Conservation (phyloP, 148 eudicot species). For the Chenopodium formosanum region DNA sequence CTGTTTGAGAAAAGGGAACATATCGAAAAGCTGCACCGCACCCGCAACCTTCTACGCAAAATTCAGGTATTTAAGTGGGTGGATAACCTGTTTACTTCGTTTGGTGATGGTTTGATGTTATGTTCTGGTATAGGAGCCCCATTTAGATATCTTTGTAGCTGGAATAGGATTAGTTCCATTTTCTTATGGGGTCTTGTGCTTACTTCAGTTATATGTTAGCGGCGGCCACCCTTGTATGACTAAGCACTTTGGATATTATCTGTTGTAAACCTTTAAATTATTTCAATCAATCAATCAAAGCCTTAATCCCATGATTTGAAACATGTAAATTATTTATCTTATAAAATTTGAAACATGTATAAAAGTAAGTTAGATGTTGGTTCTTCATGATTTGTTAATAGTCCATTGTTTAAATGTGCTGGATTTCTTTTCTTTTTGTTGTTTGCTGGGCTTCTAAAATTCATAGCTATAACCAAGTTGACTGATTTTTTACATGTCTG, state of each 20-base stretch:
- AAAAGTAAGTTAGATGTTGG: not conserved
- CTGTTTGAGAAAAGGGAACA: constrained; percentile 94
- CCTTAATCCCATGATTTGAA: too few species aligned
- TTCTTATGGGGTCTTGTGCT: not conserved
- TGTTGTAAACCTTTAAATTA: not conserved
- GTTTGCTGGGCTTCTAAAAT: not conserved
- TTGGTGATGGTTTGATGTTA: not conserved
- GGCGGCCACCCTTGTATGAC: not conserved
- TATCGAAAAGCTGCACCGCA: constrained; percentile 92
- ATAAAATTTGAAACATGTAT: not conserved
- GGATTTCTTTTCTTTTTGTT: not conserved
- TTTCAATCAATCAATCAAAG: not conserved
- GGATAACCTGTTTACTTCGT: not conserved
- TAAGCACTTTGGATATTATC: not conserved
- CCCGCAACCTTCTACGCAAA: constrained; percentile 93
- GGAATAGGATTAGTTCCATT: not conserved
- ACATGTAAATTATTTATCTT: not conserved
- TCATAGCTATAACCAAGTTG: not conserved
- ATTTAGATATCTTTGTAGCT: not conserved
- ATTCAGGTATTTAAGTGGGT: constrained; percentile 67
- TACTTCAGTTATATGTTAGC: not conserved
- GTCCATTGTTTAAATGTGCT: constrained; percentile 3
- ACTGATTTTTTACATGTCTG: constrained; percentile 27
- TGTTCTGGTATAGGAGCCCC: not conserved
- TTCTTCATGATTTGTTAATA: constrained; percentile 7